Evolutionary conservation across 2,329 filamentous ascomycete genomes (phyloP), one percentile per base, ranked within the genome.

Genomic region (Diaporthe sp.): DNA sequence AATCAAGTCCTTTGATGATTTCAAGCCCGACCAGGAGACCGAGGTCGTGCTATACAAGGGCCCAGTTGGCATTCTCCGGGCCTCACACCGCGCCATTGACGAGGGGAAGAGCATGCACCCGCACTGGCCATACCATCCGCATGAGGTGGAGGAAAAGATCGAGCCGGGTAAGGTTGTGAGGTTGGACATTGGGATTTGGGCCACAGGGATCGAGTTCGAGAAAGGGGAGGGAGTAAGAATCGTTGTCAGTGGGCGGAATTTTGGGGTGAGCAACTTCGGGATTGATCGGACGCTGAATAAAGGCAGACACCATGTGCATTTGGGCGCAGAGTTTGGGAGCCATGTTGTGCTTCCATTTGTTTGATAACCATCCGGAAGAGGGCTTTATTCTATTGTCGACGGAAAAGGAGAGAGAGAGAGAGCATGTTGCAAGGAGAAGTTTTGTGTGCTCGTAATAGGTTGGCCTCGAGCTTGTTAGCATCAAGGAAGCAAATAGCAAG

Each of bases 31-130:
- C 32, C 72, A 80, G 51, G 47, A 73, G 59, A 79, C 77, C 22
- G 78, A 81, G 50, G 78, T 80, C 0, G 75, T 79, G 6, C 47
- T 77, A 13, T 81, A 79, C 75, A 78, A 77, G 27, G 79, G 79
- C 13, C 78, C 79, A 1, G 32, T 77, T 3, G 80, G 79, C 3
- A 77, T 79, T 44, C 71, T 79, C 37, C 76, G 78, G 19, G 76
- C 78, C 0, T 80, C 79, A 1, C 77, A 78, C 47, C 74, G 79
- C 7, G 77, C 75, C 1, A 77, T 79, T 35, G 77, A 81, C 55
- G 72, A 76, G 70, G 42, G 19, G 1, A 75, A 73, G 37, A 78
- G 77, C 32, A 81, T 81, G 75, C 80, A 81, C 35, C 77, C 78
- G 1, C 74, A 80, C 37, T 81, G 77, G 78, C 80, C 79, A 17